Evolutionary conservation across 352 stramenopile species (phyloP).

Genomic region (Halophytophthora polymorphica): DNA sequence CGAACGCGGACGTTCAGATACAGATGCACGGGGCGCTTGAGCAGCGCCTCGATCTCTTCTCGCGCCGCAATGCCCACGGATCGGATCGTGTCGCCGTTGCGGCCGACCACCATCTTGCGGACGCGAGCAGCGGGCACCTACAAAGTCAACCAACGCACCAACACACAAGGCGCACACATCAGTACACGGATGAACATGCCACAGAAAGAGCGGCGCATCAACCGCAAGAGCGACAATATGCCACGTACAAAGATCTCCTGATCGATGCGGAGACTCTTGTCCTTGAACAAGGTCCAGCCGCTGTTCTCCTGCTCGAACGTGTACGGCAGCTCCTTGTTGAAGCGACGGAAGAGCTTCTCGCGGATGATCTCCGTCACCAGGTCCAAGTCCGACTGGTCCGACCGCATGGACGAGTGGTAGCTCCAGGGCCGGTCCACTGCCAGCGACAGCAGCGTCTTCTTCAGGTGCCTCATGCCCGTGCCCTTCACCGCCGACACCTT

Average conservation of each 20-base stretch:
- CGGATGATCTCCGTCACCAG: conserved; percentile 87
- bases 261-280: conserved; percentile 85
- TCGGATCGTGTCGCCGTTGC: conserved; percentile 75
- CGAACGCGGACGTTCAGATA: conserved; percentile 84
- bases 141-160: background rate
- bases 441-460: conserved; percentile 59
- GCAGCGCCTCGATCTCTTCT: conserved; percentile 70
- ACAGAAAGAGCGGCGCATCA: background rate
- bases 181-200: conserved; percentile 2
- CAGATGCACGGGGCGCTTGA: conserved; percentile 71
- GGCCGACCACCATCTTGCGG: conserved; percentile 77
- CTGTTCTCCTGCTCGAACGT: conserved; percentile 80
- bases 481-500: conserved; percentile 80
- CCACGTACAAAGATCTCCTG: conserved; percentile 84
- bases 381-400: conserved; percentile 76
- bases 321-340: conserved; percentile 87
- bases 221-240: background rate
- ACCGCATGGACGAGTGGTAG: conserved; percentile 86
- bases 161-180: background rate
- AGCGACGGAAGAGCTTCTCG: conserved; percentile 84
- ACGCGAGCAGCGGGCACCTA: conserved; percentile 72
- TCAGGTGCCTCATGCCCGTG: conserved; percentile 61
- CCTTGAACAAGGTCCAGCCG: conserved; percentile 84
- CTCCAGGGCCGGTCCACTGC: conserved; percentile 75
- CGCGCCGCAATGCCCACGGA: conserved; percentile 69